Percentiles rank a stretch among this genome's conserved stretches.
These are phyloP conservation scores for Malassezia dermatis DNA, from an alignment of 1,284 basidiomycete genomes.

Conservation along the genomic window DNA sequence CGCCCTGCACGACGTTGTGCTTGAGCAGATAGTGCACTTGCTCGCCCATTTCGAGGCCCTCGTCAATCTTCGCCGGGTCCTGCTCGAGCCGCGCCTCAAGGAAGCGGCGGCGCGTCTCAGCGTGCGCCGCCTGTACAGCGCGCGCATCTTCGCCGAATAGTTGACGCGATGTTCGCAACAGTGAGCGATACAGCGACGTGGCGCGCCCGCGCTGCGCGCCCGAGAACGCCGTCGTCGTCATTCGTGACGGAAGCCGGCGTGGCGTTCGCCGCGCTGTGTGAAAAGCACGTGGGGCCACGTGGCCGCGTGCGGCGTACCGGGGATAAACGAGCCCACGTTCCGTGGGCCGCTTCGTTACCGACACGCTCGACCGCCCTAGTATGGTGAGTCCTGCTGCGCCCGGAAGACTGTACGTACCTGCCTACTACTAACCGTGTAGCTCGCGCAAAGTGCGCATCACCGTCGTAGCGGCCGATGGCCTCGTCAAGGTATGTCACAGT, in stretches of 20 bases:
- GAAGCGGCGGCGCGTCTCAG: conserved; percentile 31
- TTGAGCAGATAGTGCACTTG: conserved; percentile 36
- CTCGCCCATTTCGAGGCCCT: conserved; percentile 34
- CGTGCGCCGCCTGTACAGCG: conserved; percentile 26
- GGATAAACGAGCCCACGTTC: neutral
- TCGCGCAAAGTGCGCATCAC: conserved; percentile 43
- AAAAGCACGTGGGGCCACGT: conserved; percentile 3
- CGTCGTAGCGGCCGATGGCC: conserved; percentile 45
- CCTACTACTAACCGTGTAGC: neutral
- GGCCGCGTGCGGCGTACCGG: neutral
- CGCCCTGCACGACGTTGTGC: conserved; percentile 44
- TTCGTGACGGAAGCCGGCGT: neutral
- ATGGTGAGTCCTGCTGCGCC: conserved; percentile 41
- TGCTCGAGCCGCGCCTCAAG: conserved; percentile 22
- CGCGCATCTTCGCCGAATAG: conserved; percentile 31
- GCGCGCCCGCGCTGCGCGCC: conserved; percentile 31
- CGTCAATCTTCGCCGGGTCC: conserved; percentile 30
- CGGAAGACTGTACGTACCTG: conserved; percentile 22
- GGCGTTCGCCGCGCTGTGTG: neutral
- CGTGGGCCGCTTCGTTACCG: neutral
- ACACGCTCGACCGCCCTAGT: neutral
- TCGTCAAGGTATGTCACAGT: conserved; percentile 27
- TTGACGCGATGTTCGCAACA: conserved; percentile 34
- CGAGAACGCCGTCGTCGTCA: conserved; percentile 22
- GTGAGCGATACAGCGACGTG: conserved; percentile 35